A percentile compares a stretch with the other conserved stretches of the same genome.
Conservation (phyloP, 2,329 filamentous ascomycete species). For the Monosporascus sp. region DNA sequence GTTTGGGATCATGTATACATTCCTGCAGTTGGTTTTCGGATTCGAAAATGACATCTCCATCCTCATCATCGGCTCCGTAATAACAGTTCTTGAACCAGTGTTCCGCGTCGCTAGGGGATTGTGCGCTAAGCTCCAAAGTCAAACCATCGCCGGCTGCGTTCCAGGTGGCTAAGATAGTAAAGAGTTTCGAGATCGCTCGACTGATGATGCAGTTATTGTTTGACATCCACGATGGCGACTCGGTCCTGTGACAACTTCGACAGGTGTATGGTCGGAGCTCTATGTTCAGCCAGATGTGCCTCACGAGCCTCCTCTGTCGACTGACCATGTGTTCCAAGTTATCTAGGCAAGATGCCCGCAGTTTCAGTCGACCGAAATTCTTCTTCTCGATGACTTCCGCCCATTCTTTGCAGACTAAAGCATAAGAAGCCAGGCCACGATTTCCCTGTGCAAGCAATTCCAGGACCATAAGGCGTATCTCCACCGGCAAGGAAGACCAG, state of each 20-base stretch:
- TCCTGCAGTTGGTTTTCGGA: background rate
- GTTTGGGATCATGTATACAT: slow-evolving; percentile 12
- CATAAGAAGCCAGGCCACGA: slow-evolving; percentile 26
- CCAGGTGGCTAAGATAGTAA: slow-evolving; percentile 27
- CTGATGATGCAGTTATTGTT: slow-evolving; percentile 11
- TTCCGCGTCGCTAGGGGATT: slow-evolving; percentile 29
- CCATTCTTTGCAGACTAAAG: slow-evolving; percentile 32
- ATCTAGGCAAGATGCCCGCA: slow-evolving; percentile 19
- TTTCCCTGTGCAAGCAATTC: slow-evolving; percentile 22
- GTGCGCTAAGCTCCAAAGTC: slow-evolving; percentile 28
- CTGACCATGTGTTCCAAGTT: slow-evolving; percentile 13
- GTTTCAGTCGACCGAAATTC: slow-evolving; percentile 24
- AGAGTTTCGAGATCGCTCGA: slow-evolving; percentile 20
- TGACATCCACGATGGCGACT: background rate
- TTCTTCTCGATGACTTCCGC: slow-evolving; percentile 23
- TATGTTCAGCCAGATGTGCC: slow-evolving; percentile 25
- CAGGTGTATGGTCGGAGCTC: slow-evolving; percentile 22
- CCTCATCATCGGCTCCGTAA: slow-evolving; percentile 18
- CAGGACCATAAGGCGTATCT: slow-evolving; percentile 30
- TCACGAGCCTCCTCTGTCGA: slow-evolving; percentile 17
- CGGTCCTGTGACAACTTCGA: slow-evolving; percentile 1
- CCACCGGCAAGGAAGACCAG: slow-evolving; percentile 3
- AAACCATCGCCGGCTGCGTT: slow-evolving; percentile 13
- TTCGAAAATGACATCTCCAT: slow-evolving; percentile 2
- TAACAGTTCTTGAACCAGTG: slow-evolving; percentile 28